Conservation (phyloP, 495 filamentous ascomycete species). For the Aspergillus sclerotiicarbonarius region DNA sequence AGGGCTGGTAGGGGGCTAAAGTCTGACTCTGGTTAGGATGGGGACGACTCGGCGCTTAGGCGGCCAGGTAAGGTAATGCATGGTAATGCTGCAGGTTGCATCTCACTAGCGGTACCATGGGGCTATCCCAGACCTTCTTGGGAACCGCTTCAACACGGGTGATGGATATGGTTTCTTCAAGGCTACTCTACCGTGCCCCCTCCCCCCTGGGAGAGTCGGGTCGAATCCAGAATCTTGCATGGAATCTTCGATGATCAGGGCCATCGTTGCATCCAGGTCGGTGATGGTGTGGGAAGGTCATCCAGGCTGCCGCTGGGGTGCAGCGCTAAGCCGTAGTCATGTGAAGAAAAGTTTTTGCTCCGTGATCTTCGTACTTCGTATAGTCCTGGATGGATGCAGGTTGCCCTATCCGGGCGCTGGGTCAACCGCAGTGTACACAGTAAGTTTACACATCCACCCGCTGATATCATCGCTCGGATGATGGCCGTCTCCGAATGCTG, state of each 20-base stretch:
- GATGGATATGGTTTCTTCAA: not conserved
- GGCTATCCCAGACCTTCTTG: constrained; percentile 2
- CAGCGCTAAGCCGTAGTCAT: constrained; percentile 6
- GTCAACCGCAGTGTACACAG: too few relatives aligned
- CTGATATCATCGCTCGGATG: too few relatives aligned
- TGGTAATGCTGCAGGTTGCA: constrained; percentile 1
- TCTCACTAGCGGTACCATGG: not conserved
- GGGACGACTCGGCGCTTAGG: constrained; percentile 8
- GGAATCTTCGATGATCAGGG: not conserved
- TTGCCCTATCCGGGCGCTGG: too few relatives aligned
- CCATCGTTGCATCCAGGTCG: not conserved
- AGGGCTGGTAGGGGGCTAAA: constrained; percentile 11
- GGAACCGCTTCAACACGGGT: not conserved
- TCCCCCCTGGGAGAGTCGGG: not conserved
- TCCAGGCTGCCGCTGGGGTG: not conserved
- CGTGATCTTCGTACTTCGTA: not conserved
- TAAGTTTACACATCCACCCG: too few relatives aligned
- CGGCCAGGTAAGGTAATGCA: not conserved
- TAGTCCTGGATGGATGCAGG: not conserved
- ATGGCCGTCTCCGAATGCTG: too few relatives aligned
- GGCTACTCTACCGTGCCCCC: not conserved
- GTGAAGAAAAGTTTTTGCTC: not conserved
- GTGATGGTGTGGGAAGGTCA: not conserved
- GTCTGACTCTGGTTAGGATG: constrained; percentile 10
- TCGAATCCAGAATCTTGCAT: constrained; percentile 1